A percentile compares a stretch with the other conserved stretches of the same genome.
These are phyloP conservation scores for Colletotrichum falcatum DNA, from an alignment of 2,329 filamentous ascomycete genomes.

Conservation along the genomic window DNA sequence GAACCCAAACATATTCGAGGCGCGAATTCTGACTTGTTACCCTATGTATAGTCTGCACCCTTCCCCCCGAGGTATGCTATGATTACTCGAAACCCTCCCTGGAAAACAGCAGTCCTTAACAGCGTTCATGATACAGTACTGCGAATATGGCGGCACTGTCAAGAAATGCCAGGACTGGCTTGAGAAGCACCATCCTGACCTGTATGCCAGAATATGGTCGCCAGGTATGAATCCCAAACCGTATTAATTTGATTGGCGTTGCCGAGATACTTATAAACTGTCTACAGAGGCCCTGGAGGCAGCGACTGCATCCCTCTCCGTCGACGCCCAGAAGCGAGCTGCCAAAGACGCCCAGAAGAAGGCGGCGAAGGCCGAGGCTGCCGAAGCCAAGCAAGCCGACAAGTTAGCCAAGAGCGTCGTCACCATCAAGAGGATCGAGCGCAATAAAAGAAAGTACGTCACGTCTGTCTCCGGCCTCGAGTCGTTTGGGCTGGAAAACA, in stretches of 20 bases:
- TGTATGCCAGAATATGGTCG: slow-evolving; percentile 88
- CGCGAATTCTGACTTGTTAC: slow-evolving; percentile 30
- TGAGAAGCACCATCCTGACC: slow-evolving; percentile 74
- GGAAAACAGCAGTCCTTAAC: neutral
- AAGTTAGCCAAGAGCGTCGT: slow-evolving; percentile 86
- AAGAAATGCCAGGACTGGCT: slow-evolving; percentile 99
- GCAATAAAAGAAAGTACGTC: slow-evolving; percentile 97
- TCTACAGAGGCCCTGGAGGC: slow-evolving; percentile 80
- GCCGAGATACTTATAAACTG: slow-evolving; percentile 12
- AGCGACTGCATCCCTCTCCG: slow-evolving; percentile 85
- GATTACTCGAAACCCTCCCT: neutral
- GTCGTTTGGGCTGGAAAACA: slow-evolving; percentile 89
- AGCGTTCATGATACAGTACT: slow-evolving; percentile 75
- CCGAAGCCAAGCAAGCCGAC: slow-evolving; percentile 85
- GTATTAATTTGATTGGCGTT: neutral
- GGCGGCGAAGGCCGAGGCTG: slow-evolving; percentile 90
- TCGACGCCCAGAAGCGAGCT: slow-evolving; percentile 93
- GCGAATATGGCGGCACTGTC: slow-evolving; percentile 95
- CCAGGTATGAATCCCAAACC: slow-evolving; percentile 68
- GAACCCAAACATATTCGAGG: slow-evolving; percentile 6
- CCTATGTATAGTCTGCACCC: slow-evolving; percentile 66
- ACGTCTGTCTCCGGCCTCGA: slow-evolving; percentile 93
- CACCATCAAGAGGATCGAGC: slow-evolving; percentile 95
- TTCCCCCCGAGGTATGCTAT: slow-evolving; percentile 71
- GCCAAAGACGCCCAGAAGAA: slow-evolving; percentile 98